These are phyloP conservation scores for Globisporangium radiosum DNA, from an alignment of 352 stramenopile species.

Conservation along the genomic window DNA sequence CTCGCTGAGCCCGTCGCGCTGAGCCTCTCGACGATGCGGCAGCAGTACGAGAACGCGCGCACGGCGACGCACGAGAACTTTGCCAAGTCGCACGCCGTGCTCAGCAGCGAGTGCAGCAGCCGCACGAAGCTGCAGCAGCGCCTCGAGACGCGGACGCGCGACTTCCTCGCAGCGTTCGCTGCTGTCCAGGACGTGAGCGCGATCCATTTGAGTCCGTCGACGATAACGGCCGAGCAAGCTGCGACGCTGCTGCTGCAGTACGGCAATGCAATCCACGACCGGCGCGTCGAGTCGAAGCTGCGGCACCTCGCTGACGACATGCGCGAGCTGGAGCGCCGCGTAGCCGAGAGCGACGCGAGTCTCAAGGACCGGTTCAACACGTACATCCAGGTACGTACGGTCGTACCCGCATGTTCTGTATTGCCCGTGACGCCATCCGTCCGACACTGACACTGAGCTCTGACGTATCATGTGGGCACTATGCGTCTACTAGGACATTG, in stretches of 20 bases:
- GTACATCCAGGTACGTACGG: conserved; percentile 46
- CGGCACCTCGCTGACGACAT: conserved; percentile 45
- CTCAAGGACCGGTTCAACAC: conserved; percentile 39
- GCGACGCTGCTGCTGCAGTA: conserved; percentile 21
- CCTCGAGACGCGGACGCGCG: conserved; percentile 40
- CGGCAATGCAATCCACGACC: conserved; percentile 17
- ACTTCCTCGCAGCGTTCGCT: conserved; percentile 27
- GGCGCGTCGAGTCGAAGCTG: conserved; percentile 34
- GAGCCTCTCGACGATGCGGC: conserved; percentile 72
- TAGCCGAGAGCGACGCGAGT: conserved; percentile 25
- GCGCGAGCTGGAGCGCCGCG: conserved; percentile 23
- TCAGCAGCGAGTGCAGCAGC: conserved; percentile 37
- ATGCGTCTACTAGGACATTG: conserved; percentile 43
- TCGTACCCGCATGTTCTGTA: not conserved
- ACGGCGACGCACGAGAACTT: conserved; percentile 61
- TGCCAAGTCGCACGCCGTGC: conserved; percentile 30
- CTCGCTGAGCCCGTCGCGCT: conserved; percentile 63
- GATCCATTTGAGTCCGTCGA: conserved; percentile 14
- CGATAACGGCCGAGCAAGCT: conserved; percentile 24
- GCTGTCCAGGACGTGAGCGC: conserved; percentile 21
- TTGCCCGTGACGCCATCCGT: not conserved
- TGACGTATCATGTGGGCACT: not conserved
- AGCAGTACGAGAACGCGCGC: conserved; percentile 62
- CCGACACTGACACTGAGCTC: not conserved
- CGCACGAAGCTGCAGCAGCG: conserved; percentile 60